Evolutionary conservation across 2,329 filamentous ascomycete genomes (phyloP).

Genomic region (Pyrenochaeta sp.): DNA sequence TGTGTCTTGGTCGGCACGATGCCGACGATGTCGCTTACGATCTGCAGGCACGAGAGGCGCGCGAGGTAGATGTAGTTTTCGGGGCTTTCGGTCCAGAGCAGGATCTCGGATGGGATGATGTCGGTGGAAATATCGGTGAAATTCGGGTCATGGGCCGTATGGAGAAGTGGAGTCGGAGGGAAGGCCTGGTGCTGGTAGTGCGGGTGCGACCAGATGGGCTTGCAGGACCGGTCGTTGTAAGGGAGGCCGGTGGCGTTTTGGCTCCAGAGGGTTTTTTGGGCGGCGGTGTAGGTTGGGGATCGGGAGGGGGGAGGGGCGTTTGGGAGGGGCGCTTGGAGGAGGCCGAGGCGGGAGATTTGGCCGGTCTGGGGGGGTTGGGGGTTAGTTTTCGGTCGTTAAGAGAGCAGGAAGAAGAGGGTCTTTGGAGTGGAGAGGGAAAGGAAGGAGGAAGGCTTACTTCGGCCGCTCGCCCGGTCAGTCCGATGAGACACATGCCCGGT

Average conservation of each 20-base stretch:
- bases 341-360: conserved; percentile 12
- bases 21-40: conserved; percentile 3
- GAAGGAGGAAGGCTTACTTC: conserved; percentile 5
- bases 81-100: conserved; percentile 16
- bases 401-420: not conserved
- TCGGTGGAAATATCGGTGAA: conserved; percentile 7
- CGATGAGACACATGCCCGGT: conserved; percentile 13
- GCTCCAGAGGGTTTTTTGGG: conserved; percentile 10
- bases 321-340: conserved; percentile 16
- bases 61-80: not conserved
- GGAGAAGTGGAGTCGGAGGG: not conserved
- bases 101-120: conserved; percentile 8
- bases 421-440: not conserved
- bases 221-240: not conserved
- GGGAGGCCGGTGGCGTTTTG: not conserved
- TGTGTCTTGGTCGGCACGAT: not conserved
- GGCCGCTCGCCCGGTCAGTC: conserved; percentile 12
- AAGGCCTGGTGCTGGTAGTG: conserved; percentile 2
- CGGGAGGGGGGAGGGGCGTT: not conserved
- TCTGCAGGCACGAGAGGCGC: conserved; percentile 10
- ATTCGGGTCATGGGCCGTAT: no score
- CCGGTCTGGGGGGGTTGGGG: conserved; percentile 8
- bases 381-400: not conserved
- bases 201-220: conserved; percentile 8
- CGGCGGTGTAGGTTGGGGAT: conserved; percentile 1